phyloP scores from a whole-genome alignment of 176 grass and related monocot species.

The Aegilops umbellulata region DNA sequence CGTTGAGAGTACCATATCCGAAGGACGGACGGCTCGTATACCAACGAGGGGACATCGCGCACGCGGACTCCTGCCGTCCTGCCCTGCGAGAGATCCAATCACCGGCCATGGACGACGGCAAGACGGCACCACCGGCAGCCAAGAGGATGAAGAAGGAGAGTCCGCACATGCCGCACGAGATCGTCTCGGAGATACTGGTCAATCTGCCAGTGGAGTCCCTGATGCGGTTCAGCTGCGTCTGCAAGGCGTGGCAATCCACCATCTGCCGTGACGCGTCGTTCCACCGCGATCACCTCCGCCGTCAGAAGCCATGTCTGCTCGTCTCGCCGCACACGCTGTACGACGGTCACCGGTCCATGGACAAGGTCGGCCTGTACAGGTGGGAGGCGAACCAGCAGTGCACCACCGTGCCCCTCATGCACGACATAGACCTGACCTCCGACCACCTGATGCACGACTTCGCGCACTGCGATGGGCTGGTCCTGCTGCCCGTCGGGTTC shows the following conservation, averaged over 20 bases:
- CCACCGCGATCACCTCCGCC: background rate
- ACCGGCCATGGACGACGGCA: no score
- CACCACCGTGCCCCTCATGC: background rate
- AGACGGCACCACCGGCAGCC: no score
- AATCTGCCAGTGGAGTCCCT: background rate
- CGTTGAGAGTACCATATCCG: no score
- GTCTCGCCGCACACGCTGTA: background rate
- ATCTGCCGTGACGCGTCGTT: background rate
- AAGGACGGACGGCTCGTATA: no score
- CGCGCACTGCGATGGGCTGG: conserved; percentile 1
- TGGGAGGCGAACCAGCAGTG: background rate
- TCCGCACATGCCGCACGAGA: background rate
- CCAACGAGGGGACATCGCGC: no score
- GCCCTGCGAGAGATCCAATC: no score
- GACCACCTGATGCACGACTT: background rate
- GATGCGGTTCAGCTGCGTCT: background rate
- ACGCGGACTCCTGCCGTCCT: no score
- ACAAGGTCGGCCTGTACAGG: background rate
- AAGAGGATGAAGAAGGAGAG: background rate
- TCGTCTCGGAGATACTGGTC: background rate
- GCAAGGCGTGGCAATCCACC: conserved; percentile 8
- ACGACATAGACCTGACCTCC: background rate
- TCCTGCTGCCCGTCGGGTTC: background rate
- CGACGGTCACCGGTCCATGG: background rate
- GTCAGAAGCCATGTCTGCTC: background rate